phyloP scores from a whole-genome alignment of 139 green algal species.

The Mychonastes homosphaera region DNA sequence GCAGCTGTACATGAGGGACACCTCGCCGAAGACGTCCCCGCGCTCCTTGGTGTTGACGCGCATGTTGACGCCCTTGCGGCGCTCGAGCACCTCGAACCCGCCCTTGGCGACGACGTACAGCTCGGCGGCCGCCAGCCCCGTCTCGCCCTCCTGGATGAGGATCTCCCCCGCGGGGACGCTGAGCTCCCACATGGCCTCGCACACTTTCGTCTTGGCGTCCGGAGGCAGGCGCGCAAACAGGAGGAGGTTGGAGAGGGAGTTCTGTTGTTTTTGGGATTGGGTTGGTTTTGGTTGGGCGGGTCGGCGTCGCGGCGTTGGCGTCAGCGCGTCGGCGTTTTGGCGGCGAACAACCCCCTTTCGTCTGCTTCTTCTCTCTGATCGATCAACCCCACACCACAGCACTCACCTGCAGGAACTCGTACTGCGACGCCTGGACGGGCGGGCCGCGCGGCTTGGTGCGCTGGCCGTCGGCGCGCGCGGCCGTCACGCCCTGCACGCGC shows the following conservation, averaged over 20 bases:
- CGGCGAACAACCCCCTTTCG: no score
- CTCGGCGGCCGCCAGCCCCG: constrained; percentile 68
- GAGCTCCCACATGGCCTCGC: constrained; percentile 36
- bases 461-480: no score
- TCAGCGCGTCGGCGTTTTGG: no score
- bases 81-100: constrained; percentile 75
- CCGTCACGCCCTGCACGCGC: no score
- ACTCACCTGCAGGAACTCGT: no score
- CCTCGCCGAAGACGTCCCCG: constrained; percentile 45
- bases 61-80: constrained; percentile 34
- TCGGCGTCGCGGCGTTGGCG: no score
- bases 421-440: no score
- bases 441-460: no score
- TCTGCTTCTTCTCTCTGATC: no score
- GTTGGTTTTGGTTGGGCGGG: no score
- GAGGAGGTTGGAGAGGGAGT: constrained; percentile 65
- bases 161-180: constrained; percentile 59
- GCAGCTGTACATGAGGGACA: constrained; percentile 48
- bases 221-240: constrained; percentile 68
- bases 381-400: no score
- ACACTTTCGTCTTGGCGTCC: constrained; percentile 39
- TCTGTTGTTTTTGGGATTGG: no score
- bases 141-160: constrained; percentile 81
- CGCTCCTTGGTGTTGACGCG: constrained; percentile 44
- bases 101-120: constrained; percentile 86